Conservation (phyloP, 78 protist genomes). For the Emiliania huxleyi region DNA sequence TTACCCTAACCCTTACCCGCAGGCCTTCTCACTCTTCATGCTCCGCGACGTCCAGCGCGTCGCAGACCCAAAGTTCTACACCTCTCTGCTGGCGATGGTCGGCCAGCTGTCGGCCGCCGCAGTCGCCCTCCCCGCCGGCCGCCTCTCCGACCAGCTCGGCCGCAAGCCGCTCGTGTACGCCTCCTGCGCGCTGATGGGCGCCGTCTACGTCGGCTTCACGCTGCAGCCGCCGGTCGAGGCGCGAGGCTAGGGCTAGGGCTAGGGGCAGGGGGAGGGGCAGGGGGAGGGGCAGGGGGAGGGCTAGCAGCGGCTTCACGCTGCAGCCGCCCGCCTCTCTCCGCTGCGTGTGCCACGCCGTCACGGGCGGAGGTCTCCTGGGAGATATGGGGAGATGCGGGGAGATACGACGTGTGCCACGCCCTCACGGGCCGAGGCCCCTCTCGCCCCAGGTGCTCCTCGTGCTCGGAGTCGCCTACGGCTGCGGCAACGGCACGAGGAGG, state of each 20-base stretch:
- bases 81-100: constrained; percentile 19
- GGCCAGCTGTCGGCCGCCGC: constrained; percentile 32
- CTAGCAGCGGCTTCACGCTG: too few relatives aligned
- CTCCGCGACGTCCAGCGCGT: constrained; percentile 32
- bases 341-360: too few relatives aligned
- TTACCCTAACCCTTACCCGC: too few relatives aligned
- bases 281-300: too few relatives aligned
- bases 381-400: too few relatives aligned
- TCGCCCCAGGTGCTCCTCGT: too few relatives aligned
- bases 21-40: constrained; percentile 42
- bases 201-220: neutral
- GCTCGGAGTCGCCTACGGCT: neutral
- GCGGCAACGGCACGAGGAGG: constrained; percentile 27
- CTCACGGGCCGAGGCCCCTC: too few relatives aligned
- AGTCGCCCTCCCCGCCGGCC: constrained; percentile 32
- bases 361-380: too few relatives aligned
- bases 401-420: too few relatives aligned
- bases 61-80: constrained; percentile 13
- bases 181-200: constrained; percentile 27
- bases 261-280: too few relatives aligned
- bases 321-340: too few relatives aligned
- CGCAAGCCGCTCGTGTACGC: constrained; percentile 34
- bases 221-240: neutral
- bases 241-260: too few relatives aligned
- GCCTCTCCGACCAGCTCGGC: constrained; percentile 23